Percentiles rank a stretch among this genome's conserved stretches.
Evolutionary conservation across 495 filamentous ascomycete species (phyloP).

Genomic region (Penicillium daleae): DNA sequence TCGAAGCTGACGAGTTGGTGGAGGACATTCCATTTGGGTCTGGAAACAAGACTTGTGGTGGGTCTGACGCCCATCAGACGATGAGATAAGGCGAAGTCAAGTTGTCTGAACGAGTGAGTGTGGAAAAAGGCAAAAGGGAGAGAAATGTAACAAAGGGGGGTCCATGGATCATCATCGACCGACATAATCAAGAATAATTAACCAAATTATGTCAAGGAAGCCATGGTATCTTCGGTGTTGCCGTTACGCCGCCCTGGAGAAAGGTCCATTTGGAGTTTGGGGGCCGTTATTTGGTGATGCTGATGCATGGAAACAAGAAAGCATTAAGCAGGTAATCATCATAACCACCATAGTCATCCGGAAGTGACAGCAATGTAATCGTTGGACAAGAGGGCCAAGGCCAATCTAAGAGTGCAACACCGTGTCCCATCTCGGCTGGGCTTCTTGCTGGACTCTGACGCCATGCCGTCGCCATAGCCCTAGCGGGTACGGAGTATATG

Average conservation of each 20-base stretch:
- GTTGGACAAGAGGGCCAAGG: background rate
- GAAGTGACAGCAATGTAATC: too few species aligned
- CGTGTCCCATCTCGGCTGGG: background rate
- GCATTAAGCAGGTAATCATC: background rate
- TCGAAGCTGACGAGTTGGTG: background rate
- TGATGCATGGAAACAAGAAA: background rate
- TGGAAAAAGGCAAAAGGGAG: background rate
- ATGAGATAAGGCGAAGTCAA: slow-evolving; percentile 11
- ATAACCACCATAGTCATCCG: background rate
- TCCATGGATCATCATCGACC: too few species aligned
- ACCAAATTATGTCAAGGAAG: background rate
- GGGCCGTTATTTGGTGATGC: background rate
- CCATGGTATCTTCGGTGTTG: background rate
- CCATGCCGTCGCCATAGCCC: slow-evolving; percentile 18
- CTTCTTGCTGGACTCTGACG: background rate
- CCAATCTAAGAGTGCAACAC: background rate
- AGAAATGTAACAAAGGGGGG: background rate
- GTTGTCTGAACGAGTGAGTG: background rate
- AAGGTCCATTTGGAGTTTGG: background rate
- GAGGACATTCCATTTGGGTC: slow-evolving; percentile 4
- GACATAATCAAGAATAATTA: background rate
- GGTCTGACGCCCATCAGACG: slow-evolving; percentile 6
- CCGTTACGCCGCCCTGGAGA: background rate
- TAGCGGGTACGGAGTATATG: slow-evolving; percentile 17
- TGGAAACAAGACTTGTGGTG: slow-evolving; percentile 11